Conservation (phyloP, 805 yeast genomes). For the Geotrichum ghanense region DNA sequence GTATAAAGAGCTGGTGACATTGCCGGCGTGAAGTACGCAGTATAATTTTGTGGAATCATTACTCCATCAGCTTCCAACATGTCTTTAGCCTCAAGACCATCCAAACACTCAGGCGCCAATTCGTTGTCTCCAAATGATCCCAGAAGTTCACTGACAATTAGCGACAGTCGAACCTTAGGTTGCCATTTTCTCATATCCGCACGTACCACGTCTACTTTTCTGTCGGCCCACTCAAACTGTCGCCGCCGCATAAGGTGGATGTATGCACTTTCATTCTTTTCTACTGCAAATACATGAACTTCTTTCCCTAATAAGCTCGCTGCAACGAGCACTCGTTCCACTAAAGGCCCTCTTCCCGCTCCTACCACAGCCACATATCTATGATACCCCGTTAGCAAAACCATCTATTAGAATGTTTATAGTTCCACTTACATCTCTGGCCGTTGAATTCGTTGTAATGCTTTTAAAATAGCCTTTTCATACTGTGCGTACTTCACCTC, state of each 20-base stretch:
- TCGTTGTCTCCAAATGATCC: constrained; percentile 95
- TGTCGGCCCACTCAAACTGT: constrained; percentile 36
- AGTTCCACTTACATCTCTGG: constrained; percentile 2
- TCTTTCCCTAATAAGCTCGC: constrained; percentile 20
- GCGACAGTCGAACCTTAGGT: constrained; percentile 32
- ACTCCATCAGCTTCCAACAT: constrained; percentile 29
- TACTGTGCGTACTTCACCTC: constrained; percentile 56
- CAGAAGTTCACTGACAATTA: constrained; percentile 69
- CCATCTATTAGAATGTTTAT: too few species aligned
- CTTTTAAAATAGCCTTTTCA: constrained; percentile 48
- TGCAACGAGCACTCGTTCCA: constrained; percentile 40
- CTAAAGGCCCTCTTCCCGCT: constrained; percentile 81
- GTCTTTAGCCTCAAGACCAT: constrained; percentile 28
- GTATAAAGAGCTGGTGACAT: constrained; percentile 42
- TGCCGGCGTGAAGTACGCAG: constrained; percentile 56
- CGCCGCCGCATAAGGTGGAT: constrained; percentile 39
- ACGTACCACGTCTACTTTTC: constrained; percentile 37
- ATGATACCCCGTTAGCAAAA: constrained; percentile 15
- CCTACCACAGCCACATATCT: constrained; percentile 54
- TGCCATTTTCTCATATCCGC: constrained; percentile 50
- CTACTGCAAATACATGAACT: constrained; percentile 45
- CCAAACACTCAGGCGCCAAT: constrained; percentile 71
- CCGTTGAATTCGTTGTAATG: constrained; percentile 25
- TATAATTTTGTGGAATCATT: constrained; percentile 51
- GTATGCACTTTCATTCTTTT: constrained; percentile 57